Base-by-base conservation (phyloP, 2,329 filamentous ascomycete genomes). In the Ilyonectria destructans region DNA sequence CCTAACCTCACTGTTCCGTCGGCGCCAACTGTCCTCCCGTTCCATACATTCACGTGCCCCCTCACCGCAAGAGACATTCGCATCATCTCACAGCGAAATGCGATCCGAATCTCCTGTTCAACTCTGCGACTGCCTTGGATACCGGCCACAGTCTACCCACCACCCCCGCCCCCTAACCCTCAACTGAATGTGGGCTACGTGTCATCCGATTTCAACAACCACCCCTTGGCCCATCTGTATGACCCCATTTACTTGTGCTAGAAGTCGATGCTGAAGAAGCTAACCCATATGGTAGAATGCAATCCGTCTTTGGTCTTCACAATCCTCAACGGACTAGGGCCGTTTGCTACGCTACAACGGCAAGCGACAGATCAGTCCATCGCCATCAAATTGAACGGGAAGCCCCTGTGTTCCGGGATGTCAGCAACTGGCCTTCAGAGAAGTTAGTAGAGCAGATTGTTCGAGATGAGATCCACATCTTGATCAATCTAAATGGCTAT, bases 181-280 rank as follows among this genome's bases (percentile, higher is more conserved):
- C 90, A 92, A 71, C 86, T 99, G n/a, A 96, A 94, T 73, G 90
- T 99, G 68, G 96, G 96, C 54, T 99, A 99, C 80, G 91, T 99
- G 43, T 98, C 96, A 4, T 98, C 96, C 0, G 96, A 99, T 81
- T 99, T 99, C 82, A 99, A 99, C 78, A 99, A 99, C 75, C 96
- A 99, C 78, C 96, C 96, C 4, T 85, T 99, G 37, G 96, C 96
- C 26, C 96, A 99, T 82, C 81, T 99, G 87, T 90, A 83, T 83
- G 87, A 76, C 31, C 23, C 54, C 15, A 17, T 26, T 37, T 15
- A 23, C 29, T 29, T 46, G 15, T 17, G 33, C 17, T 52, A 10
- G n/a, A 40, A 21, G 6, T 35, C 19, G 17, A 15, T 26, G 9
- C 13, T 13, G 12, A 6, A n/a, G n/a, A 31, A 37, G 5, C 21